Evolutionary conservation across 2,329 filamentous ascomycete genomes (phyloP).

Genomic region (Orbilia quercus): DNA sequence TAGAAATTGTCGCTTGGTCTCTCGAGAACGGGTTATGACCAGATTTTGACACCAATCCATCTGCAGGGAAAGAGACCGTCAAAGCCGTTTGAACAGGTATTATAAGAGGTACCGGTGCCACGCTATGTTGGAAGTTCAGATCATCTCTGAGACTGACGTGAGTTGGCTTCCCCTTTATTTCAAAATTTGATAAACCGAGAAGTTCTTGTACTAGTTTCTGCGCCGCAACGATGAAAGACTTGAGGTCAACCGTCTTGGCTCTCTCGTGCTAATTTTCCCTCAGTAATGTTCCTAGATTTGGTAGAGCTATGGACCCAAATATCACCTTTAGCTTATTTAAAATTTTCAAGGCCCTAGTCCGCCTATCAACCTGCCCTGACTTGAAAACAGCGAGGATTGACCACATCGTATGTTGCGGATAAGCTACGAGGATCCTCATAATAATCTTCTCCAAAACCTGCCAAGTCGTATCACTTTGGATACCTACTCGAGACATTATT

Average conservation of each 20-base stretch:
- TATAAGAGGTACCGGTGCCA: conserved; percentile 83
- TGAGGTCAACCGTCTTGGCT: conserved; percentile 22
- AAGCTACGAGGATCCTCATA: conserved; percentile 82
- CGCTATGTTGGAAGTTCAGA: conserved; percentile 84
- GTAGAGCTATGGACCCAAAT: background rate
- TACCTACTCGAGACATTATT: conserved; percentile 93
- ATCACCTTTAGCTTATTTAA: conserved; percentile 63
- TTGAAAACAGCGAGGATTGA: conserved; percentile 87
- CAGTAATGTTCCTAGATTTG: background rate
- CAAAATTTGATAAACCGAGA: conserved; percentile 82
- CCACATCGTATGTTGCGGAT: conserved; percentile 93
- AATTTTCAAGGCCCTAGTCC: conserved; percentile 66
- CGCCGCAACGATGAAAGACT: conserved; percentile 81
- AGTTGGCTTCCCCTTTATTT: conserved; percentile 76
- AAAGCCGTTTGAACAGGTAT: conserved; percentile 88
- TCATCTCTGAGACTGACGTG: conserved; percentile 80
- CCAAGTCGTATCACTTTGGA: conserved; percentile 82
- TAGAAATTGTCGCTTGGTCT: conserved; percentile 82
- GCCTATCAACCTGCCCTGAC: conserved; percentile 77
- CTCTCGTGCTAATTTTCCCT: conserved; percentile 63
- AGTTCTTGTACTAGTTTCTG: conserved; percentile 46
- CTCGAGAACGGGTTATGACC: conserved; percentile 85
- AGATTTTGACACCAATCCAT: conserved; percentile 76
- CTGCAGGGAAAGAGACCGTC: conserved; percentile 79
- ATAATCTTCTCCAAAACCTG: conserved; percentile 82